Evolutionary conservation across 2,329 filamentous ascomycete genomes (phyloP).

Genomic region (Leptographium procerum): DNA sequence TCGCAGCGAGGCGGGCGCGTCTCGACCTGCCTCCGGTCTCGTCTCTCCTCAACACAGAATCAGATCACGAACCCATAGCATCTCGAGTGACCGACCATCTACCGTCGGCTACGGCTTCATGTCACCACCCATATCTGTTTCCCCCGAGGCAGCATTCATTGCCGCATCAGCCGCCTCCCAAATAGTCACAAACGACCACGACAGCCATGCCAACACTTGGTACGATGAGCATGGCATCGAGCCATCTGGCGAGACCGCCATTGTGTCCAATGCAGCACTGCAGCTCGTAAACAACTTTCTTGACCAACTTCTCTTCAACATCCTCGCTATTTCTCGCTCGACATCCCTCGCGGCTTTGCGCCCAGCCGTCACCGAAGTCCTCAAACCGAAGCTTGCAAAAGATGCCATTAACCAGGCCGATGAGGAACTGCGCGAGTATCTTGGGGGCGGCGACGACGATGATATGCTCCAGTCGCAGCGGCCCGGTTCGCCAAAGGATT

Average conservation of each 20-base stretch:
- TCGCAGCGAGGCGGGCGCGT: slow-evolving; percentile 6
- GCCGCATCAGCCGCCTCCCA: slow-evolving; percentile 80
- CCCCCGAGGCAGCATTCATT: slow-evolving; percentile 77
- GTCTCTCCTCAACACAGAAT: slow-evolving; percentile 17
- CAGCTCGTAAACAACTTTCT: slow-evolving; percentile 81
- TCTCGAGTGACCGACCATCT: slow-evolving; percentile 62
- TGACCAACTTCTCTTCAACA: slow-evolving; percentile 84
- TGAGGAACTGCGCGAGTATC: slow-evolving; percentile 60
- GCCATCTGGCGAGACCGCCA: slow-evolving; percentile 53
- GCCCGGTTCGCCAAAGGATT: slow-evolving; percentile 44
- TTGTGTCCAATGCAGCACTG: slow-evolving; percentile 63
- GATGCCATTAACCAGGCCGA: slow-evolving; percentile 35
- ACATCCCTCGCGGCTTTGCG: slow-evolving; percentile 65
- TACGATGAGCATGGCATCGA: slow-evolving; percentile 58
- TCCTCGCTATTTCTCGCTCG: slow-evolving; percentile 69
- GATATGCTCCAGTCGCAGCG: slow-evolving; percentile 48
- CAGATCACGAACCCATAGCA: slow-evolving; percentile 46
- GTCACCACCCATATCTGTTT: slow-evolving; percentile 56
- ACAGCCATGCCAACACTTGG: slow-evolving; percentile 59
- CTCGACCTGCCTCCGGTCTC: slow-evolving; percentile 15
- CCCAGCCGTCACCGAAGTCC: slow-evolving; percentile 71
- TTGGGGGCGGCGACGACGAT: slow-evolving; percentile 69
- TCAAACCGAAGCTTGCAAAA: slow-evolving; percentile 79
- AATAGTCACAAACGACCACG: slow-evolving; percentile 81
- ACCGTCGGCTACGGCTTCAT: slow-evolving; percentile 46